Evolutionary conservation across 305 asterid genomes (phyloP).

Genomic region (Caryopteris hybrid): DNA sequence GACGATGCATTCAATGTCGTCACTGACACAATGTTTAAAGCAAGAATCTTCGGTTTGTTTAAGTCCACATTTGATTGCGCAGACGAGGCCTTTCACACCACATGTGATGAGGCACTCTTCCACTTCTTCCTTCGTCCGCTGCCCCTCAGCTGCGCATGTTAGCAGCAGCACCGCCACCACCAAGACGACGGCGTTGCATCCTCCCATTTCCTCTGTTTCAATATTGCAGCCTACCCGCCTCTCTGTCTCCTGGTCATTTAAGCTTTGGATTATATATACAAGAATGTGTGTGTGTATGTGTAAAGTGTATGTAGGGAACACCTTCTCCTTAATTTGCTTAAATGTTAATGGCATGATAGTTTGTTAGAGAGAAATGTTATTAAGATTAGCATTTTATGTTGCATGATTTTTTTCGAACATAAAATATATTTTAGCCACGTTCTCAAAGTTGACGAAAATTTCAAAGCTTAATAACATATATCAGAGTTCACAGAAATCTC

Average conservation of each 20-base stretch:
- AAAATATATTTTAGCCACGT: too few relatives aligned
- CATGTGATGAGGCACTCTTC: not conserved
- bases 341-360: not conserved
- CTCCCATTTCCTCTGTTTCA: too few relatives aligned
- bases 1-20: not conserved
- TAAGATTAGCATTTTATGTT: not conserved
- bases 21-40: not conserved
- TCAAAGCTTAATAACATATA: too few relatives aligned
- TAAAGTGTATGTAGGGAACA: not conserved
- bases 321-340: not conserved
- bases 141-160: not conserved
- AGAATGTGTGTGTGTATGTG: not conserved
- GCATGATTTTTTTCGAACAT: too few relatives aligned
- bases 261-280: too few relatives aligned
- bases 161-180: not conserved
- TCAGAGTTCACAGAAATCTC: too few relatives aligned
- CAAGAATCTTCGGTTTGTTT: not conserved
- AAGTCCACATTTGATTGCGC: not conserved
- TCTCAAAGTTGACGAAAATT: too few relatives aligned
- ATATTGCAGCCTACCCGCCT: too few relatives aligned
- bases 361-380: not conserved
- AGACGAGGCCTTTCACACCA: not conserved
- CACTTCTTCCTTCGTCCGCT: too few relatives aligned
- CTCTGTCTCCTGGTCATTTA: too few relatives aligned
- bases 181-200: not conserved